Percentiles rank a stretch among this genome's conserved stretches.
Evolutionary conservation across 306 rosid genomes (phyloP).

Genomic region (Arachis stenosperma): DNA sequence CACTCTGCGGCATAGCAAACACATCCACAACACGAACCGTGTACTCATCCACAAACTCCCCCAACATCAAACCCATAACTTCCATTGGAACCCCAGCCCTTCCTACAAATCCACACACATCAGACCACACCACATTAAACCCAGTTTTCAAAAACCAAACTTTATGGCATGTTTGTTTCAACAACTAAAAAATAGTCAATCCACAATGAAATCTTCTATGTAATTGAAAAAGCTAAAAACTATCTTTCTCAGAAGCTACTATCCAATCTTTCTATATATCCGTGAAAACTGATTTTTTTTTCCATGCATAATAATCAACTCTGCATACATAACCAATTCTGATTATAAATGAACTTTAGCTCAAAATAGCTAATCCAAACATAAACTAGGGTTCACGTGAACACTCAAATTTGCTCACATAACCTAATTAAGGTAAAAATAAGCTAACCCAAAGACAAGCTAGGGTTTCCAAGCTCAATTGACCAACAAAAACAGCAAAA

Average conservation of each 20-base stretch:
- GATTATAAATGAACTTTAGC: not conserved
- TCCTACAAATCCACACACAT: conserved; percentile 45
- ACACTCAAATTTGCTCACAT: too few relatives aligned
- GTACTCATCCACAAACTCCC: conserved; percentile 92
- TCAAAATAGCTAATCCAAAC: not conserved
- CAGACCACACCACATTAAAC: not conserved
- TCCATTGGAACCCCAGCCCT: conserved; percentile 99
- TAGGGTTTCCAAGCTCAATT: not conserved
- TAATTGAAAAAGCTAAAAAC: too few relatives aligned
- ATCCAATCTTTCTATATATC: too few relatives aligned
- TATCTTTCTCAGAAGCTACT: too few relatives aligned
- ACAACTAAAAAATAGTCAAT: too few relatives aligned
- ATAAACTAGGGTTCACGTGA: not conserved
- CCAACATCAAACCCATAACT: conserved; percentile 97
- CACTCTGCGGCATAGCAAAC: conserved; percentile 98
- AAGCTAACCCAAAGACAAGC: not conserved
- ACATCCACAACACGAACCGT: conserved; percentile 95
- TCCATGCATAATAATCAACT: too few relatives aligned
- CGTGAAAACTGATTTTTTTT: too few relatives aligned
- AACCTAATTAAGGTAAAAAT: not conserved
- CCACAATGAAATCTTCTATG: too few relatives aligned
- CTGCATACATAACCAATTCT: not conserved
- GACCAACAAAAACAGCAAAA: not conserved
- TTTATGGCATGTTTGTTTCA: too few relatives aligned
- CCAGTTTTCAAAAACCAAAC: too few relatives aligned